A percentile compares a stretch with the other conserved stretches of the same genome.
phyloP scores from a whole-genome alignment of 2,329 filamentous ascomycete species.

The Botrytis hyacinthi region DNA sequence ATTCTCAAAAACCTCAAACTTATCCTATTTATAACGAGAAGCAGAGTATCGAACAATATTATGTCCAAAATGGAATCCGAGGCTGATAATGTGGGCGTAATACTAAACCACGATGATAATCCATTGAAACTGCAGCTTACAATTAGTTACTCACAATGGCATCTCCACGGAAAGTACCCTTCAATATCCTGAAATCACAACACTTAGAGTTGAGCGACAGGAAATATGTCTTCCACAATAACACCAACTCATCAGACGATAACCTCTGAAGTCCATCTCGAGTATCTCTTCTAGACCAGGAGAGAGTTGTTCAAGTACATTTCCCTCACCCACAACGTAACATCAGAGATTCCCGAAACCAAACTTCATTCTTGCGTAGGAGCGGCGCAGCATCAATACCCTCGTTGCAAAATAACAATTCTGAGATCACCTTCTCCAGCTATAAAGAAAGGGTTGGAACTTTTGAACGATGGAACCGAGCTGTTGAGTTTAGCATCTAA shows the following conservation, averaged over 20 bases:
- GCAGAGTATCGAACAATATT: background rate
- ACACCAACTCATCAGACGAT: background rate
- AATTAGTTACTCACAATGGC: background rate
- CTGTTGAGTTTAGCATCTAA: fast-evolving
- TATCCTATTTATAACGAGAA: background rate
- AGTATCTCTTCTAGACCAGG: background rate
- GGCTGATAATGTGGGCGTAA: fast-evolving
- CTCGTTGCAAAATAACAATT: background rate
- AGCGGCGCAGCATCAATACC: background rate
- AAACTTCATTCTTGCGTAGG: background rate
- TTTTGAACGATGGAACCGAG: background rate
- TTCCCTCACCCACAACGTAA: background rate
- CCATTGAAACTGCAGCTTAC: background rate
- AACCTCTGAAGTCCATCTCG: background rate
- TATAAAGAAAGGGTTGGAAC: background rate
- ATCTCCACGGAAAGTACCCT: background rate
- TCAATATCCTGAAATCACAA: background rate
- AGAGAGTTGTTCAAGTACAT: background rate
- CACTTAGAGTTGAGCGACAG: fast-evolving
- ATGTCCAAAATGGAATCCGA: background rate
- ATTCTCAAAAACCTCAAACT: fast-evolving
- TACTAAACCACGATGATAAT: background rate
- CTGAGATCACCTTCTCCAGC: background rate
- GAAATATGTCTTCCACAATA: background rate
- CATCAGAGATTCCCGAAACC: fast-evolving